Base-by-base conservation (phyloP, 306 rosid genomes). In the Castanea mollissima region DNA sequence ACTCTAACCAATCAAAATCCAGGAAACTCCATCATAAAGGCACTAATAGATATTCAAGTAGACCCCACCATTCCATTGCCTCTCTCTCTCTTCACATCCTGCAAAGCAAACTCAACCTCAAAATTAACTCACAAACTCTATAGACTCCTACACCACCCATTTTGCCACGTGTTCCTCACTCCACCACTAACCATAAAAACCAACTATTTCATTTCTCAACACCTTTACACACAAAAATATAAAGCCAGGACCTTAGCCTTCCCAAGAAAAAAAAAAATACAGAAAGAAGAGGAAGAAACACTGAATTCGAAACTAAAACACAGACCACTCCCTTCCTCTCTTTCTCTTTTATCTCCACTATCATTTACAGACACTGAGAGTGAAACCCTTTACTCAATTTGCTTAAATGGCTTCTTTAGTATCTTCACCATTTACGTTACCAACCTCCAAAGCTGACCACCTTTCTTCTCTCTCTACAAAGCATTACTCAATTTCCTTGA, bases 391-490 rank as follows among this genome's bases (percentile, higher is more conserved):
- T 1, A 65, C 16, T 5, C 71, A 32, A 29, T 34, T 10, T 32
- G 32, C 71, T 3, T 65, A 82, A 85, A 95, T 96, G 99, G 96
- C 98, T 83, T 96, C 94, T 65, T 63, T 93, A 20, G 89, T 96
- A 10, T 90, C 92, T 35, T 90, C 96, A 10, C 84, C 92, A 23
- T 91, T 92, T 78, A 90, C 92, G 41, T 38, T 95, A 52, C 81
- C 95, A 29, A 83, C 78, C 58, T 84, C 97, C 4, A 95, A 90
- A 71, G 52, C 84, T 60, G 97, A 92, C 68, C 88, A 89, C 46
- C 87, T 91, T 58, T 93, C 92, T 62, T 86, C 96, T 20, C 77
- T 91, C 35, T 74, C 97, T 49, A 89, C 84, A 69, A 96, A 77
- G 55, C 97, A 91, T 21, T 87, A 84, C 81, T 91, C 23, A 23